Percentiles rank a stretch among this genome's conserved stretches.
Evolutionary conservation across 352 stramenopile genomes (phyloP).

Genomic region (Phytophthora multivora): DNA sequence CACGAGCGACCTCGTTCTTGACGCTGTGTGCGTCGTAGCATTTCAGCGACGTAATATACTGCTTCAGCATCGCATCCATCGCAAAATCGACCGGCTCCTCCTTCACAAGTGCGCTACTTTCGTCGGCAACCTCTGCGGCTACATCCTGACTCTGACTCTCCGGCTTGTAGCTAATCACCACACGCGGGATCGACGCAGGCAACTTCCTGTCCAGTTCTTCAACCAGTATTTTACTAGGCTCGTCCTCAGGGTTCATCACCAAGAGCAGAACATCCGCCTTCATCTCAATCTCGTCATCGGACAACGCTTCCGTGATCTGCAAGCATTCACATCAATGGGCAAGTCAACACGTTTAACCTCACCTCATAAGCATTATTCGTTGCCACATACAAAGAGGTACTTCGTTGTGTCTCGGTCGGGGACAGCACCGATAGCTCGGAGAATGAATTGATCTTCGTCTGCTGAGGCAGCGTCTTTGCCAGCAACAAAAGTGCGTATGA

Average conservation of each 20-base stretch:
- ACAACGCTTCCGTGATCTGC: slow-evolving; percentile 70
- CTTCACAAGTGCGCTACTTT: slow-evolving; percentile 19
- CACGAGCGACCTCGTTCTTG: slow-evolving; percentile 34
- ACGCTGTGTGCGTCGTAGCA: slow-evolving; percentile 48
- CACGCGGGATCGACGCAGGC: slow-evolving; percentile 53
- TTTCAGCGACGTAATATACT: slow-evolving; percentile 46
- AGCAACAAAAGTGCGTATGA: slow-evolving; percentile 60
- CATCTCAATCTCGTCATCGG: slow-evolving; percentile 68
- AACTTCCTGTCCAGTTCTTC: slow-evolving; percentile 66
- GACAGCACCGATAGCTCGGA: slow-evolving; percentile 65
- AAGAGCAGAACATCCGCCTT: slow-evolving; percentile 77
- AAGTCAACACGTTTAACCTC: not conserved
- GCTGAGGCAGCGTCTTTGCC: slow-evolving; percentile 26
- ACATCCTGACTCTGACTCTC: slow-evolving; percentile 25
- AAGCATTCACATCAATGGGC: slow-evolving; percentile 6
- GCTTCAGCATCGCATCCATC: slow-evolving; percentile 60
- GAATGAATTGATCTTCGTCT: slow-evolving; percentile 44
- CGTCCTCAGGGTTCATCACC: slow-evolving; percentile 63
- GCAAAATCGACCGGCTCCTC: slow-evolving; percentile 37
- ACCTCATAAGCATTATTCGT: not conserved
- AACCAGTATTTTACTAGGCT: slow-evolving; percentile 45
- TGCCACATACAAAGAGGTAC: slow-evolving; percentile 64
- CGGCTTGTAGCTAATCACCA: slow-evolving; percentile 63
- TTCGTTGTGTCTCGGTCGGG: slow-evolving; percentile 56
- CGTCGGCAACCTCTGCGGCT: slow-evolving; percentile 3